Evolutionary conservation across 1,139 yeast species (phyloP), one percentile per base, ranked within the genome.

Genomic region (Candida sp.): DNA sequence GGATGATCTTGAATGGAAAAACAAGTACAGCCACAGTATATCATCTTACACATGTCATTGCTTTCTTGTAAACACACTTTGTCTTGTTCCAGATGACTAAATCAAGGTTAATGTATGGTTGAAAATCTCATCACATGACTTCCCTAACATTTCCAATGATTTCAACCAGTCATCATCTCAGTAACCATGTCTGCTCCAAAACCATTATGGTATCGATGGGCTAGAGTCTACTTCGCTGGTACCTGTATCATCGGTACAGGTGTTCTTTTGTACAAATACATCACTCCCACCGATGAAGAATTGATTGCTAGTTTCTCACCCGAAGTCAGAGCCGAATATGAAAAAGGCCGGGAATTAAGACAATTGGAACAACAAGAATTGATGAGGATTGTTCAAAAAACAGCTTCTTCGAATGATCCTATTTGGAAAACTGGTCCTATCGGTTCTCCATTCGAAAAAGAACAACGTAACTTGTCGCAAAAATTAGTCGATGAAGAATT

Each of bases 241-340:
- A 84, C 86, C 11, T 79, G 79, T 29, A 82, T 89, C 22, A 68
- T 87, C 9, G 87, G 84, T 2, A 57, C 81, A 0, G 97, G 97
- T 5, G 79, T 82, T 1, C 49, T 86, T 4, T 68, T 84, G 22
- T 85, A 66, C 65, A 83, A 80, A 49, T 86, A 79, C 59, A 80
- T 91, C 3, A 84, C 89, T 0, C 97, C 97, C 1, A 77, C 93
- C 0, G 96, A 88, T 53, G 96, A 89, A 53, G 78, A 90, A 57
- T 65, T 90, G 43, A 76, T 90, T 37, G 79, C 82, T 19, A 65
- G 76, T 42, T 76, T 90, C 52, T 87, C 96, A 4, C 97, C 97
- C 0, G 96, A 90, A 57, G 68, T 89, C 40, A 73, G 90, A 50
- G 83, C 82, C 11, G 84, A 86, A 47, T 88, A 87, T 58, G 93